Evolutionary conservation across 2,329 filamentous ascomycete species (phyloP).

Genomic region (Drechslerella coelobrocha): DNA sequence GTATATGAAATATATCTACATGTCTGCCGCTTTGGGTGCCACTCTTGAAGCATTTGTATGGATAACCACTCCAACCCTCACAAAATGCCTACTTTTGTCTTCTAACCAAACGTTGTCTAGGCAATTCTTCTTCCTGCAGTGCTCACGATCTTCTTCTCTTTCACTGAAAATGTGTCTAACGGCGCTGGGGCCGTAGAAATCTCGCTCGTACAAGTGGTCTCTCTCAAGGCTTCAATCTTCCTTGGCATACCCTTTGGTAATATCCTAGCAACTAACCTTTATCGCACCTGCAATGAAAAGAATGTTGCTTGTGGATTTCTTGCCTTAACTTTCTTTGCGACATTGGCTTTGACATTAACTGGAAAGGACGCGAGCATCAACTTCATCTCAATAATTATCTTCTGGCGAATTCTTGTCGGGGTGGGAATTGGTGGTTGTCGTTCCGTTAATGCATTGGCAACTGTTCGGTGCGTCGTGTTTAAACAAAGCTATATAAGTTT

Average conservation of each 20-base stretch:
- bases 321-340: slow-evolving; percentile 60
- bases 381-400: slow-evolving; percentile 61
- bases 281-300: slow-evolving; percentile 12
- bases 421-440: slow-evolving; percentile 69
- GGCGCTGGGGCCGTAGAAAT: background rate
- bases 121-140: slow-evolving; percentile 16
- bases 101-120: slow-evolving; percentile 8
- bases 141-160: slow-evolving; percentile 3
- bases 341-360: slow-evolving; percentile 61
- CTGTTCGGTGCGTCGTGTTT: slow-evolving; percentile 15
- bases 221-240: slow-evolving; percentile 24
- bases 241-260: slow-evolving; percentile 30
- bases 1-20: slow-evolving; percentile 7
- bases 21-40: slow-evolving; percentile 4
- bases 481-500: background rate
- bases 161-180: background rate
- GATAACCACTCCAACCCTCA: background rate
- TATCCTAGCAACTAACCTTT: slow-evolving; percentile 10
- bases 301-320: slow-evolving; percentile 8
- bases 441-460: slow-evolving; percentile 7
- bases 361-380: slow-evolving; percentile 60
- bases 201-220: background rate
- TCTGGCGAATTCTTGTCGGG: slow-evolving; percentile 62
- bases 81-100: no score
- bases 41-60: slow-evolving; percentile 39